phyloP scores from a whole-genome alignment of 768 basidiomycete genomes.

The Termitomyces titanicus region DNA sequence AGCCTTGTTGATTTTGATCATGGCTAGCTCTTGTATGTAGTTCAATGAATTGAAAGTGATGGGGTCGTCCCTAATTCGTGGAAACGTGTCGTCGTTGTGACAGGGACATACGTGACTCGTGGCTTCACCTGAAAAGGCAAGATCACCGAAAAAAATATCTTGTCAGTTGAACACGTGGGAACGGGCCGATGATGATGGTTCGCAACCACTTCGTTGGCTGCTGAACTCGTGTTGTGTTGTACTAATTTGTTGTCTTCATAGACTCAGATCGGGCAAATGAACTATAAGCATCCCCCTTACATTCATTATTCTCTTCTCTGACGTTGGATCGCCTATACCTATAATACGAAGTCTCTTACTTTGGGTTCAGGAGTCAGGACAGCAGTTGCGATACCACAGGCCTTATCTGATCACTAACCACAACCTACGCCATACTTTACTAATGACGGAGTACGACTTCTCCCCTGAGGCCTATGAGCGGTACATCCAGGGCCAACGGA shows the following conservation, averaged over 20 bases:
- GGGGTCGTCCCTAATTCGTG: too few species aligned
- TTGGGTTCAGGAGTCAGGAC: background rate
- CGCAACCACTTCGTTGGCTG: background rate
- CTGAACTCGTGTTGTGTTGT: background rate
- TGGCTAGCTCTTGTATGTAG: too few species aligned
- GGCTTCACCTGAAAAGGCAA: background rate
- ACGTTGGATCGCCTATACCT: background rate
- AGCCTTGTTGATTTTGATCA: too few species aligned
- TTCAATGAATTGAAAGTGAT: too few species aligned
- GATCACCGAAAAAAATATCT: background rate
- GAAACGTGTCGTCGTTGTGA: too few species aligned
- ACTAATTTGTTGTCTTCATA: background rate
- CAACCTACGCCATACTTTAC: background rate
- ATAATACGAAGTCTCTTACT: background rate
- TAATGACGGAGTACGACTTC: constrained; percentile 23
- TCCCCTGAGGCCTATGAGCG: constrained; percentile 19
- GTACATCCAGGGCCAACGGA: constrained; percentile 11
- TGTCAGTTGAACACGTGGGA: background rate
- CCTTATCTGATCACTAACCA: background rate
- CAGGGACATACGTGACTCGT: too few species aligned
- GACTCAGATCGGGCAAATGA: background rate
- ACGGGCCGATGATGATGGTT: background rate
- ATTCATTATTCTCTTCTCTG: background rate
- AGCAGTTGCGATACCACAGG: background rate
- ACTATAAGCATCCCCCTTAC: background rate